Conservation (phyloP, 148 eudicot species). For the Rhododendron molle region DNA sequence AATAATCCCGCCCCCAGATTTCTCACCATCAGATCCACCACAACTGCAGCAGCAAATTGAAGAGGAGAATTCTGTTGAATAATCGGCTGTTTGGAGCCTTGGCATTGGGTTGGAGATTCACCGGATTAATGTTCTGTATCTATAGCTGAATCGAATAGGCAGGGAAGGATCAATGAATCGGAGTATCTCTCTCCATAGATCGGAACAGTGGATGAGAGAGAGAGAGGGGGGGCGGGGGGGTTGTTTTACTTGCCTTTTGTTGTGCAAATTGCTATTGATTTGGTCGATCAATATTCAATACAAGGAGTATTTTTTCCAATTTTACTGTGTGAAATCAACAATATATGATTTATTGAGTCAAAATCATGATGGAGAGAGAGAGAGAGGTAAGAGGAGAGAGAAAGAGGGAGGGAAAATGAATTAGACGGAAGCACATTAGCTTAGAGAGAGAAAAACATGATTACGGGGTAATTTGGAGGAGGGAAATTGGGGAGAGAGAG, state of each 20-base stretch:
- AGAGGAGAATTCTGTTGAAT: not conserved
- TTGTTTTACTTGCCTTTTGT: not conserved
- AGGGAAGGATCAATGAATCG: not conserved
- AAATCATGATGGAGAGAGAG: not conserved
- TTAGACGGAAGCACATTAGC: not conserved
- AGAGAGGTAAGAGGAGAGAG: not conserved
- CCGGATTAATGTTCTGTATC: not conserved
- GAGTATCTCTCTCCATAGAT: constrained; percentile 12
- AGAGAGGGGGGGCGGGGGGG: not conserved
- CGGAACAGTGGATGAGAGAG: constrained; percentile 24
- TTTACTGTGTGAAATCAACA: not conserved
- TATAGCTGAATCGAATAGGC: not conserved
- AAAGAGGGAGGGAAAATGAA: not conserved
- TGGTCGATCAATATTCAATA: not conserved
- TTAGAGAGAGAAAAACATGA: not conserved
- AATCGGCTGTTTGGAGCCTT: not conserved
- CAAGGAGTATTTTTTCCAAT: not conserved
- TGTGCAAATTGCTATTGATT: not conserved
- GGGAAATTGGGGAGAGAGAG: not conserved
- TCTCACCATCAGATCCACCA: constrained; percentile 29
- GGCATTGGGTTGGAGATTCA: constrained; percentile 16
- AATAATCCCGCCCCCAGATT: constrained; percentile 8
- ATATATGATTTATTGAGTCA: not conserved
- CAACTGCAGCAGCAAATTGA: not conserved
- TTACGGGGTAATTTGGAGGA: not conserved